Percentiles rank a stretch among this genome's conserved stretches.
Evolutionary conservation across 352 stramenopile genomes (phyloP).

Genomic region (Thalassiosira mediterranea): DNA sequence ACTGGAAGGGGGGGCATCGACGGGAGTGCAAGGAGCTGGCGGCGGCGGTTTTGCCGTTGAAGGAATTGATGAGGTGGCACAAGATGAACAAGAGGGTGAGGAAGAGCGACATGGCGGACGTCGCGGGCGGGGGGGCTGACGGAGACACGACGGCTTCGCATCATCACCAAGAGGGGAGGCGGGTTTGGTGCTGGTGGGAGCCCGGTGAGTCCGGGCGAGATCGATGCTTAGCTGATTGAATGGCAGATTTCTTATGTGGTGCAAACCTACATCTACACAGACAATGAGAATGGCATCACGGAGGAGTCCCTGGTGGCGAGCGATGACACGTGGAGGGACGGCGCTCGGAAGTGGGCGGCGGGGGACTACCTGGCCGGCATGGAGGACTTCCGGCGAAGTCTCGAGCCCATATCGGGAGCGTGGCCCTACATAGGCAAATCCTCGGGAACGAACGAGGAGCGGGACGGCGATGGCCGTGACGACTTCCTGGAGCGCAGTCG

Average conservation of each 20-base stretch:
- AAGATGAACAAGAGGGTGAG: constrained; percentile 14
- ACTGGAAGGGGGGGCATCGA: constrained; percentile 54
- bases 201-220: no score
- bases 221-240: no score
- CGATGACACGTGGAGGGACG: constrained; percentile 30
- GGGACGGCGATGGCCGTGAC: constrained; percentile 5
- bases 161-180: not conserved
- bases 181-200: constrained; percentile 30
- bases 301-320: not conserved
- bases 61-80: constrained; percentile 40
- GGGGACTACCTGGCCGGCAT: constrained; percentile 62
- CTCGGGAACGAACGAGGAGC: constrained; percentile 1
- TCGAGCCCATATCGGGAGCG: constrained; percentile 31
- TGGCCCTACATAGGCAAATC: constrained; percentile 14
- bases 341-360: constrained; percentile 41
- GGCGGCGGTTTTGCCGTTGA: constrained; percentile 35
- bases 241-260: no score
- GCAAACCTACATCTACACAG: no score
- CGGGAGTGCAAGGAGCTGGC: constrained; percentile 41
- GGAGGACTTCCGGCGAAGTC: constrained; percentile 49
- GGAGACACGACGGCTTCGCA: not conserved
- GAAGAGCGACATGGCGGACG: constrained; percentile 17
- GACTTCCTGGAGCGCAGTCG: constrained; percentile 27
- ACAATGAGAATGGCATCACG: constrained; percentile 18
- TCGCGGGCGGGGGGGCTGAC: not conserved